A percentile compares a stretch with the other conserved stretches of the same genome.
Evolutionary conservation across 2,329 filamentous ascomycete genomes (phyloP).

Genomic region (Venturia effusa): DNA sequence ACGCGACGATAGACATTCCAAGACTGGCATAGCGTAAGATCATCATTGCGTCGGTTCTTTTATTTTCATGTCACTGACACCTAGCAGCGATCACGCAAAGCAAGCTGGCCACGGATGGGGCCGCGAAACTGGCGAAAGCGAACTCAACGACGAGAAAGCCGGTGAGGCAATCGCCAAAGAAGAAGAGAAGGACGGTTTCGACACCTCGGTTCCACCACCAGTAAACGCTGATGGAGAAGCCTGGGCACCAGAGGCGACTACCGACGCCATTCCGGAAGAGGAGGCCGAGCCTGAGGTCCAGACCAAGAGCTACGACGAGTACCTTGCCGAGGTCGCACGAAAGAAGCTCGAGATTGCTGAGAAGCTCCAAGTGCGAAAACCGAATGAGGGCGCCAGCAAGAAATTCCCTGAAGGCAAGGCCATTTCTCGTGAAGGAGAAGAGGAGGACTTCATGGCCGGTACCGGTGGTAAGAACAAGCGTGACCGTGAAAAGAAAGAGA

Average conservation of each 20-base stretch:
- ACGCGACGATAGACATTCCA: constrained; percentile 51
- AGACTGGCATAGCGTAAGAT: constrained; percentile 47
- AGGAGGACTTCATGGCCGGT: constrained; percentile 65
- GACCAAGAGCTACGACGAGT: constrained; percentile 80
- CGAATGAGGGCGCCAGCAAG: constrained; percentile 91
- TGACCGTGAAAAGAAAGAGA: constrained; percentile 84
- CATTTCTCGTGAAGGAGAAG: constrained; percentile 43
- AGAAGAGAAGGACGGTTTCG: constrained; percentile 63
- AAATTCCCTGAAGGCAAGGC: constrained; percentile 84
- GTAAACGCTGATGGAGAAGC: constrained; percentile 36
- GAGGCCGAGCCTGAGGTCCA: constrained; percentile 60
- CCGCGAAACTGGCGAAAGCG: constrained; percentile 65
- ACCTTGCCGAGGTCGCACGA: constrained; percentile 64
- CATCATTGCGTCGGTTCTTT: neutral
- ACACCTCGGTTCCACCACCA: constrained; percentile 29
- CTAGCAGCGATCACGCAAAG: constrained; percentile 64
- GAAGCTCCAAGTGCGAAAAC: constrained; percentile 64
- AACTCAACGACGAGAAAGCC: constrained; percentile 84
- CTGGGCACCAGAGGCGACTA: constrained; percentile 15
- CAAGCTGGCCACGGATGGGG: constrained; percentile 87
- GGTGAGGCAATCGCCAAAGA: constrained; percentile 79
- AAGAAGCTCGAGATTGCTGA: constrained; percentile 66
- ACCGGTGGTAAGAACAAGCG: constrained; percentile 65
- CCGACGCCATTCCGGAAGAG: constrained; percentile 32
- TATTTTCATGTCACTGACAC: neutral